Evolutionary conservation across 2,329 filamentous ascomycete species (phyloP), one percentile per base, ranked within the genome.

Genomic region (Lasiodiplodia citricola): DNA sequence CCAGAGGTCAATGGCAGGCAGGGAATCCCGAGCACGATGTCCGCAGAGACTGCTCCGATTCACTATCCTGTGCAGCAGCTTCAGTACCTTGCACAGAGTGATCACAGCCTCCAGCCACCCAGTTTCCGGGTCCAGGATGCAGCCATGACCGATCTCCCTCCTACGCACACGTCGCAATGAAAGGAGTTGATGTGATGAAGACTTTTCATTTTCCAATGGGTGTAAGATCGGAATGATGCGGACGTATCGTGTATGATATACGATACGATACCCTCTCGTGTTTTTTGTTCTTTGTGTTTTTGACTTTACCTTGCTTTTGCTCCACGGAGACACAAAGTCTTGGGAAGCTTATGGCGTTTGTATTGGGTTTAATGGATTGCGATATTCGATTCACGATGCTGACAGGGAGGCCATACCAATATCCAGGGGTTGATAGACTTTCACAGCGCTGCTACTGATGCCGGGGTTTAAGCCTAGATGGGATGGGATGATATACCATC

Each of bases 221-320:
- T 52, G 47, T 64, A 52, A 35, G 37, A 64, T 13, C 10, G 28
- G 41, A 35, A 47, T 50, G 60, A 35, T 64, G 60, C 60, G 21
- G 38, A 28, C 21, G 60, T 64, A 64, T 64, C 60, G 60, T 64
- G 60, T 25, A 51, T n/a, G 47, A n/a, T 47, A 64, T 64, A 52
- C 60, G 60, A 64, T 64, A 25, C 60, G 47, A 64, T 64, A 64
- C 60, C 60, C 60, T 21, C 37, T 31, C n/a, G n/a, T 64, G 44
- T 51, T 21, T 44, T 35, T 35, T 38, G 25, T 64, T 35, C 21
- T 37, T 51, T 44, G 51, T 14, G 10, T 50, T 50, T 50, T 11
- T 23, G 35, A n/a, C 31, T 35, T 4, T 51, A 31, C 28, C 44
- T 50, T 52, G 18, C 44, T 47, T 47, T 21, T 47, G 21, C 44